Evolutionary conservation across 2,329 filamentous ascomycete genomes (phyloP), one percentile per base, ranked within the genome.

Genomic region (Alternaria ventricosa): DNA sequence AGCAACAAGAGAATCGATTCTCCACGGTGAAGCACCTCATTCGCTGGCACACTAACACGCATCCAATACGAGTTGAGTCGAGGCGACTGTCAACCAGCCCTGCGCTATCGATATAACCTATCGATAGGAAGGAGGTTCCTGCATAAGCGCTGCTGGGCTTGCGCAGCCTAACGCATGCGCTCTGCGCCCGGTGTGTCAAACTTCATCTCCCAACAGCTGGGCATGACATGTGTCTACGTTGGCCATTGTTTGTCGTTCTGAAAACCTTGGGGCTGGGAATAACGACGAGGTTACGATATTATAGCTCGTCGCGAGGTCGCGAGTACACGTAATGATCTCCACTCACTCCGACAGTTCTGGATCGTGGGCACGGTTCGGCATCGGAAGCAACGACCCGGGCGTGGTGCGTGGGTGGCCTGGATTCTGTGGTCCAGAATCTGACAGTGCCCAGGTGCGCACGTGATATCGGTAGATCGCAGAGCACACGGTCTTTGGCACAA

Each of bases 71-170:
- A 55, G 28, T 6, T 43, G 22, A 44, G 18, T 6, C 50, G 22
- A 44, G 13, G 27, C 23, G 54, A 25, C 23, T 56, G 43, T 15
- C 22, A 15, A 51, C 25, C 41, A 28, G 36, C 36, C 43, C 49
- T 45, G 62, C 44, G 46, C 59, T 61, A 61, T 61, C 60, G 60
- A 53, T 58, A 57, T 23, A 51, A 30, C 15, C 62, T 68, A 66
- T 71, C 64, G 63, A 70, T 67, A 67, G 58, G 59, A 30, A 18
- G 61, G 23, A 53, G 45, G 54, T 53, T 57, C 58, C 47, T 67
- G 65, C 65, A 66, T 69, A 68, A 69, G 69, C 53, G 57, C 60
- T 66, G 61, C 67, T 65, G n/a, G 51, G 3, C 36, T 55, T 65
- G 49, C 50, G 47, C n/a, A 28, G 27, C 36, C 54, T 46, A 33